These are phyloP conservation scores for Plectranthus barbatus DNA, from an alignment of 257 asterid genomes.

Conservation along the genomic window DNA sequence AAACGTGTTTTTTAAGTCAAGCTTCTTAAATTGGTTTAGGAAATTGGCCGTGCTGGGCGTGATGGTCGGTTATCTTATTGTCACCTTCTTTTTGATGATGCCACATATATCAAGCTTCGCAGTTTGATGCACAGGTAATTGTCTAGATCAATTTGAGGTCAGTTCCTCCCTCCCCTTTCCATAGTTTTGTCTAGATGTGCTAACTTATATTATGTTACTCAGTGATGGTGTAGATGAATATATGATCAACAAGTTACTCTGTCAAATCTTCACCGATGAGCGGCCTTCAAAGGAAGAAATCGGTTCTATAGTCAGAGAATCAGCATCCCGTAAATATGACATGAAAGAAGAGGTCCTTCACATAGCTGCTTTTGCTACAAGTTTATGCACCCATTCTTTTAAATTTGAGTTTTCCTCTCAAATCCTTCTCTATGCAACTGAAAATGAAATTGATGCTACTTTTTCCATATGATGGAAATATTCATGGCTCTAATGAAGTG, in stretches of 20 bases:
- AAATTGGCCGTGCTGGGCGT: slow-evolving; percentile 99
- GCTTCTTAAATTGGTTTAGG: slow-evolving; percentile 41
- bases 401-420: slow-evolving; percentile 8
- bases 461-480: background rate
- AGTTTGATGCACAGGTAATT: slow-evolving; percentile 83
- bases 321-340: slow-evolving; percentile 84
- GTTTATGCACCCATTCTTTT: slow-evolving; percentile 5
- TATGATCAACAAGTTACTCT: slow-evolving; percentile 69
- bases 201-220: slow-evolving; percentile 23
- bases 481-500: background rate
- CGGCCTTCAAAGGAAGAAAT: slow-evolving; percentile 35
- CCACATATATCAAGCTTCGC: slow-evolving; percentile 72
- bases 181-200: slow-evolving; percentile 16
- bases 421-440: background rate
- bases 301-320: slow-evolving; percentile 60
- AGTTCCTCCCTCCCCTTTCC: slow-evolving; percentile 1
- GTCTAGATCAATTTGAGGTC: slow-evolving; percentile 10
- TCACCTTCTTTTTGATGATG: slow-evolving; percentile 81
- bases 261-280: slow-evolving; percentile 49
- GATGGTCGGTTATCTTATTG: slow-evolving; percentile 88
- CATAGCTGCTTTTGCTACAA: slow-evolving; percentile 14
- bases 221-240: slow-evolving; percentile 96
- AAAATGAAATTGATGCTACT: background rate
- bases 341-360: slow-evolving; percentile 91
- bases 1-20: background rate